Percentiles rank a stretch among this genome's conserved stretches.
Evolutionary conservation across 2,329 filamentous ascomycete genomes (phyloP).

Genomic region (Colletotrichum sp.): DNA sequence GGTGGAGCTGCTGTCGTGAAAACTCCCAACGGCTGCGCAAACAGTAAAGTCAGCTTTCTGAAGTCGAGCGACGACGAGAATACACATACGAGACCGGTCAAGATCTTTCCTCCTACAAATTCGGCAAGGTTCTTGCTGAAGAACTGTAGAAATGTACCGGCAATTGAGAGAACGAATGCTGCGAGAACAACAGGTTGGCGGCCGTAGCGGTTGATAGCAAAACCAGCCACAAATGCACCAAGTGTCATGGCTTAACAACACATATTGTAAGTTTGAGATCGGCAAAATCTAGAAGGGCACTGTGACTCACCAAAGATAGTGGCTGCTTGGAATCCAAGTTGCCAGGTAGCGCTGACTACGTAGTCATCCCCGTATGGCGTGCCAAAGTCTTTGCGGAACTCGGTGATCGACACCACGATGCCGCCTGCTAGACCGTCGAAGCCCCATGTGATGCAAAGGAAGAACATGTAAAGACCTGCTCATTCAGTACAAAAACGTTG

Average conservation of each 20-base stretch:
- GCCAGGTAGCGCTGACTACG: conserved; percentile 42
- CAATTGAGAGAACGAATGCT: background rate
- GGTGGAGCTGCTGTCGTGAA: conserved; percentile 25
- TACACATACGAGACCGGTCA: background rate
- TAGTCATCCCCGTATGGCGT: conserved; percentile 35
- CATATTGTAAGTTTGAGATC: background rate
- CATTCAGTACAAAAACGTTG: background rate
- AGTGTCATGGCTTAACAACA: background rate
- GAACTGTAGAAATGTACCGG: background rate
- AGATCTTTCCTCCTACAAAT: background rate
- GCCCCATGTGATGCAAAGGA: conserved; percentile 22
- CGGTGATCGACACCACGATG: conserved; percentile 40
- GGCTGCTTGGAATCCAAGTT: conserved; percentile 42
- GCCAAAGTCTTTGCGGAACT: conserved; percentile 47
- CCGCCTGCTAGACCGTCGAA: conserved; percentile 41
- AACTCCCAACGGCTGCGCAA: background rate
- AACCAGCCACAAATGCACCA: background rate
- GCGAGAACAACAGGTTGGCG: background rate
- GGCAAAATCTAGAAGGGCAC: background rate
- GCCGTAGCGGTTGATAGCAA: background rate
- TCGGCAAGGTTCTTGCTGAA: background rate
- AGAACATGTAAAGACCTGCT: conserved; percentile 19
- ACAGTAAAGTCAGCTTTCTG: background rate
- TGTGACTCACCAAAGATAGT: conserved; percentile 32
- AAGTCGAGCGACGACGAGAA: background rate